phyloP scores from a whole-genome alignment of 164 flowering plant species.

The Macadamia integrifolia region DNA sequence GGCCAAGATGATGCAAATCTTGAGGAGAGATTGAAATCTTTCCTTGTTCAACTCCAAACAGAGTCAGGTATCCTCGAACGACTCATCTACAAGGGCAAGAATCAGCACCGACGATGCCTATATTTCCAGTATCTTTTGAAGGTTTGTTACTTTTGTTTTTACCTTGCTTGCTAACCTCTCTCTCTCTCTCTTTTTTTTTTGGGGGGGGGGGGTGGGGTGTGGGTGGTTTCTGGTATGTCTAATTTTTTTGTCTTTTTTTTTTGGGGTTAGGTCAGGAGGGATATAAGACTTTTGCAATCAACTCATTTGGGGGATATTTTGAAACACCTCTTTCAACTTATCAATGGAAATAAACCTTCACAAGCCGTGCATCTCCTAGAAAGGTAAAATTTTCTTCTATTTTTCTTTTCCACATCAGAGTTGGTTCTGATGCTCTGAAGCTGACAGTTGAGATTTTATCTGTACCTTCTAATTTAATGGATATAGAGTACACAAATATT shows the following conservation, averaged over 20 bases:
- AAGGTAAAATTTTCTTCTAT: constrained; percentile 28
- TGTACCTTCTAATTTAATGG: no score
- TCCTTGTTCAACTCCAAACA: constrained; percentile 34
- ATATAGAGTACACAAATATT: no score
- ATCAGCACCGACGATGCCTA: constrained; percentile 63
- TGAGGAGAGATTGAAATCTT: constrained; percentile 42
- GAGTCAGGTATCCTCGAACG: constrained; percentile 60
- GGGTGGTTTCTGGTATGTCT: neutral
- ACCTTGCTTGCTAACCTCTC: neutral
- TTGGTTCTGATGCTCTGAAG: neutral
- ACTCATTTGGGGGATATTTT: constrained; percentile 51
- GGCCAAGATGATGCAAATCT: constrained; percentile 23
- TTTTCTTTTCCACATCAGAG: neutral
- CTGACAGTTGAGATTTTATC: neutral
- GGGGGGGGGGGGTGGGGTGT: no score
- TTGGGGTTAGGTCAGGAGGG: constrained; percentile 64
- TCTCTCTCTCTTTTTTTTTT: neutral
- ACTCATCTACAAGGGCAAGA: constrained; percentile 69
- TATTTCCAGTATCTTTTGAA: constrained; percentile 64
- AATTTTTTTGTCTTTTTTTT: neutral
- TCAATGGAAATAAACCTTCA: constrained; percentile 49
- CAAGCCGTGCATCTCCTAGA: constrained; percentile 60
- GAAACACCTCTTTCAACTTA: constrained; percentile 42
- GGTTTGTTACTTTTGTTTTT: constrained; percentile 29
- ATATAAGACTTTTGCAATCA: constrained; percentile 59